phyloP scores from a whole-genome alignment of 495 filamentous ascomycete species.

The Daldinia caldariorum region DNA sequence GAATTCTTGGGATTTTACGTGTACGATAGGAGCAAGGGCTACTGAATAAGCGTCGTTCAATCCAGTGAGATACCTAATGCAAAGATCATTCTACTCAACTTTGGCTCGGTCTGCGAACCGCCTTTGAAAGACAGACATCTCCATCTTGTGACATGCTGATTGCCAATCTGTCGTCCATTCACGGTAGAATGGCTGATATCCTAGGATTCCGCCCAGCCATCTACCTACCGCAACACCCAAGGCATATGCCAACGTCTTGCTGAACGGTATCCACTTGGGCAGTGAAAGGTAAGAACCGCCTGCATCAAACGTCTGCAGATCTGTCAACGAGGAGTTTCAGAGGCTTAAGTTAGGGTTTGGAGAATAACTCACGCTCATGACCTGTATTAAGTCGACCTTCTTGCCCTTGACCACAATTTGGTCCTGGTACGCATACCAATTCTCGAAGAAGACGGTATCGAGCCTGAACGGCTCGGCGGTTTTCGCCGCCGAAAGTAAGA shows the following conservation, averaged over 20 bases:
- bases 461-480: conserved; percentile 51
- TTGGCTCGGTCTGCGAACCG: conserved; percentile 45
- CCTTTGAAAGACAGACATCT: conserved; percentile 51
- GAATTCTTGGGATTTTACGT: neutral
- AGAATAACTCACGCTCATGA: conserved; percentile 51
- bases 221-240: conserved; percentile 58
- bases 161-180: conserved; percentile 66
- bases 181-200: conserved; percentile 61
- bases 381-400: conserved; percentile 56
- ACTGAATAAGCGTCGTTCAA: neutral
- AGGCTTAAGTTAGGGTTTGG: conserved; percentile 10
- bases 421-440: conserved; percentile 65
- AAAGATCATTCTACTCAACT: conserved; percentile 13
- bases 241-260: conserved; percentile 48
- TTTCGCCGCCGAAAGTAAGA: conserved; percentile 48
- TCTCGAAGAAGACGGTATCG: conserved; percentile 63
- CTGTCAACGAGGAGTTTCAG: conserved; percentile 3
- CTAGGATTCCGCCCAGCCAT: conserved; percentile 62
- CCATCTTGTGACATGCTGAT: conserved; percentile 57
- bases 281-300: conserved; percentile 59
- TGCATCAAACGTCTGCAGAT: conserved; percentile 57
- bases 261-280: conserved; percentile 59
- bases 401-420: conserved; percentile 53
- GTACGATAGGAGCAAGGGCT: neutral
- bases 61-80: neutral